Conservation (phyloP, 345 rosid species). For the Physaria fendleri region DNA sequence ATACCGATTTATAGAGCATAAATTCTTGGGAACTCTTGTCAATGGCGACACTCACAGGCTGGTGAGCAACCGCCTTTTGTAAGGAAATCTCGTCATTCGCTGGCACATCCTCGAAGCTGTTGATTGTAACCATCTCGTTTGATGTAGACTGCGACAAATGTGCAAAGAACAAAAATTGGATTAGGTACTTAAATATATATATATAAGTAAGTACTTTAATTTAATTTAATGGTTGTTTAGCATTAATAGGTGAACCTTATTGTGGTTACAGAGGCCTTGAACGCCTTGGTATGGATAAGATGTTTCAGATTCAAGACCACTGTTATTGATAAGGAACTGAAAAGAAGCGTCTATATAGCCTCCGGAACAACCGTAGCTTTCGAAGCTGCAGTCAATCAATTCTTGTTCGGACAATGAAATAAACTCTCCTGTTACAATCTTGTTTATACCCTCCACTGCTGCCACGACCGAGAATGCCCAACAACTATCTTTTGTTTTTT, state of each 20-base stretch:
- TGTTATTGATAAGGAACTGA: conserved; percentile 36
- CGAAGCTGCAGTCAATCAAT: conserved; percentile 18
- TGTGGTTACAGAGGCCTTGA: conserved; percentile 26
- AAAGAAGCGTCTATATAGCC: background rate
- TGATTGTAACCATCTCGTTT: conserved; percentile 2
- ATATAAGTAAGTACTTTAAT: too few relatives aligned
- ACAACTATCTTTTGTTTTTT: conserved; percentile 14
- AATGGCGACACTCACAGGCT: conserved; percentile 24
- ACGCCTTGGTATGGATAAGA: conserved; percentile 17
- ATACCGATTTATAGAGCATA: conserved; percentile 23
- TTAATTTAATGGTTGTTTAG: too few relatives aligned
- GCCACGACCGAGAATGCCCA: conserved; percentile 30
- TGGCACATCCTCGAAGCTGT: conserved; percentile 14
- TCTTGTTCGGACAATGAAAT: conserved; percentile 27
- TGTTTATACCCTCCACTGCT: conserved; percentile 20
- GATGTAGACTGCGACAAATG: background rate
- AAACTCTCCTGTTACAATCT: conserved; percentile 26
- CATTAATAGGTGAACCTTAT: conserved; percentile 33
- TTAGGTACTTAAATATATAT: too few relatives aligned
- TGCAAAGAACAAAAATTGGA: background rate
- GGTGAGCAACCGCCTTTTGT: conserved; percentile 20
- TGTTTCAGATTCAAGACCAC: conserved; percentile 11
- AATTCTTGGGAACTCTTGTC: conserved; percentile 17
- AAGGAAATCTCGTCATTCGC: conserved; percentile 7
- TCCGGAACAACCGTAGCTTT: conserved; percentile 6